These are phyloP conservation scores for Heliamphora pulchella DNA, from an alignment of 179 eudicot species.

Conservation along the genomic window DNA sequence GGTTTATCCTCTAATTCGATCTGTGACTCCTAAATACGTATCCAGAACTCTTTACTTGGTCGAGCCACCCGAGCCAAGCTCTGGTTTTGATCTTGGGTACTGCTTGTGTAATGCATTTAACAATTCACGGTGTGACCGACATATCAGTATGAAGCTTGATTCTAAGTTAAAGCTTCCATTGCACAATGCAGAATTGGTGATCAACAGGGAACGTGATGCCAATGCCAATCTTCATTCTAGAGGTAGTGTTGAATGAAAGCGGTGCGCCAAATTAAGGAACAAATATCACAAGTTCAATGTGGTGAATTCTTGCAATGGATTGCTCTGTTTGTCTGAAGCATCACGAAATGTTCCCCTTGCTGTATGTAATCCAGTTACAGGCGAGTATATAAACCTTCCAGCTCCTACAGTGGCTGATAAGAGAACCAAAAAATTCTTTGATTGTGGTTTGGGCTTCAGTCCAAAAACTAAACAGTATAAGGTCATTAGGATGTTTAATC, in stretches of 20 bases:
- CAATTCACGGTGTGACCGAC: too few relatives aligned
- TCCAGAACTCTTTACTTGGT: not conserved
- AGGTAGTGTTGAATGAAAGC: not conserved
- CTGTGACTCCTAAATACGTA: not conserved
- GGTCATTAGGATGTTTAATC: constrained; percentile 14
- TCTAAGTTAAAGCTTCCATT: constrained; percentile 10
- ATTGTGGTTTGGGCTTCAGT: constrained; percentile 14
- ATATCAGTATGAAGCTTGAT: not conserved
- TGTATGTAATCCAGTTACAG: constrained; percentile 2
- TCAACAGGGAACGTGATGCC: not conserved
- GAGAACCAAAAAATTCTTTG: not conserved
- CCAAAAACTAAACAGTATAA: not conserved
- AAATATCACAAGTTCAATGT: not conserved
- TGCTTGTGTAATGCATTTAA: not conserved
- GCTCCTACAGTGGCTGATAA: not conserved
- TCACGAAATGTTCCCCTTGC: not conserved
- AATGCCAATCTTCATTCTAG: too few relatives aligned
- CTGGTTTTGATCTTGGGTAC: not conserved
- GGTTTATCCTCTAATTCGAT: not conserved
- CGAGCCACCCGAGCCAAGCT: not conserved
- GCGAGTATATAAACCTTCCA: constrained; percentile 5
- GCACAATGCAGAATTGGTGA: not conserved
- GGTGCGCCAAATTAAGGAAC: not conserved
- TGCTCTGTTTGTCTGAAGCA: constrained; percentile 15
- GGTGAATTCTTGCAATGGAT: constrained; percentile 16